These are phyloP conservation scores for Aspergillus bombycis DNA, from an alignment of 2,329 filamentous ascomycete genomes.

Conservation along the genomic window DNA sequence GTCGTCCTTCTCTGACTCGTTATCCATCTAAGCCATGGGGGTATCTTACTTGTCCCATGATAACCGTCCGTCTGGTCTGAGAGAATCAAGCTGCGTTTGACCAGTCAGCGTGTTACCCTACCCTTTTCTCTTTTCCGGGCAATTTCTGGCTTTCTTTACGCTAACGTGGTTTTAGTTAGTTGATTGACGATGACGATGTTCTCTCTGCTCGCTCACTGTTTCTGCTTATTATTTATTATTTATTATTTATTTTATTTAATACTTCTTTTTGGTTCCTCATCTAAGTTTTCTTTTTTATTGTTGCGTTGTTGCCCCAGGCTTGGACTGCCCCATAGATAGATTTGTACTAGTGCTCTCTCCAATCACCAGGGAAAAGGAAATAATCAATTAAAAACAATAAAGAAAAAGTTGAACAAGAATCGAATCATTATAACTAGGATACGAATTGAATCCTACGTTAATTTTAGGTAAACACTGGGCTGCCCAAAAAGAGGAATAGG, in stretches of 20 bases:
- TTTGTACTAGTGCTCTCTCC: background rate
- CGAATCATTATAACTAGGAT: background rate
- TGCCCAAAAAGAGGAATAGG: background rate
- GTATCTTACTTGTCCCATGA: slow-evolving; percentile 4
- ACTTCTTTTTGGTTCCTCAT: background rate
- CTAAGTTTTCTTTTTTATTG: background rate
- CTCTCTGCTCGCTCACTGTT: background rate
- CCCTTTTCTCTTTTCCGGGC: slow-evolving; percentile 1
- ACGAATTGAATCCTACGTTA: background rate
- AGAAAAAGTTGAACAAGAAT: background rate
- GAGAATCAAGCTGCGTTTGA: slow-evolving; percentile 1
- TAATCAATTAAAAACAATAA: background rate
- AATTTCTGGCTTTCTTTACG: background rate
- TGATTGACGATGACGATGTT: background rate
- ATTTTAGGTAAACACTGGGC: background rate
- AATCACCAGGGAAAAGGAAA: background rate
- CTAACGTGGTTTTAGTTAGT: background rate
- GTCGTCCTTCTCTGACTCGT: slow-evolving; percentile 1
- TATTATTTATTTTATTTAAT: background rate
- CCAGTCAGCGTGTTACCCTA: slow-evolving; percentile 4
- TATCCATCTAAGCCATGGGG: background rate
- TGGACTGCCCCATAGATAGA: background rate
- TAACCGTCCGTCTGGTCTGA: background rate
- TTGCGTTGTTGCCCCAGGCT: slow-evolving; percentile 2
- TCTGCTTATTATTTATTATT: background rate